Base-by-base conservation (phyloP, 768 basidiomycete species). In the Lactarius sanguifluus region DNA sequence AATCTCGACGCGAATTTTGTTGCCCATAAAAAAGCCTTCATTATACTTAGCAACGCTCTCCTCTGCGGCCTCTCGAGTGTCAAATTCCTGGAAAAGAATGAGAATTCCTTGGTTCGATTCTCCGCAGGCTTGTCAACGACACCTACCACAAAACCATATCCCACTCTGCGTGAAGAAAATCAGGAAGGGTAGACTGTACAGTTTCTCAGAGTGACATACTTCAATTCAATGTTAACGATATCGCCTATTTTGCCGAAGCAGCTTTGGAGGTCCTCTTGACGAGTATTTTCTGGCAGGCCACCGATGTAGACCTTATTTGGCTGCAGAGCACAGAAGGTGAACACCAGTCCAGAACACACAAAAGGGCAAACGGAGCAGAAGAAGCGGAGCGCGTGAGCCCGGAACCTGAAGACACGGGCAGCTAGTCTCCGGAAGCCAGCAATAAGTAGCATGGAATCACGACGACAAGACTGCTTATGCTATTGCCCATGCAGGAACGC, bases 221-320 rank as follows among this genome's bases (percentile, higher is more conserved):
- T 94, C 68, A 94, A 79, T 76, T 94, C 93, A 64, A 94, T 87
- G 70, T 86, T 85, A 25, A 82, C 74, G 30, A 94, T 92, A 56
- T 76, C 80, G 23, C 92, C 93, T 57, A 94, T 86, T 76, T 92
- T 92, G 58, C 90, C 90, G 75, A 94, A 94, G 76, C 93, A 94
- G 69, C 83, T 89, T 77, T 86, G 88, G 32, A 94, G 78, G 73
- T 95, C 92, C 79, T 92, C 91, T 78, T 88, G 84, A 69, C 89
- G 88, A 57, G 92, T 94, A 71, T 92, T 84, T 79, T 92, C 90
- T 69, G 92, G 93, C 67, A 94, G 84, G 70, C 92, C 91, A 75
- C 92, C 92, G 75, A 95, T 86, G 76, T 95, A 95, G 77, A 95
- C 88, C 81, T 95, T 95, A 81, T 92, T 93, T 81, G 91, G 89